phyloP scores from a whole-genome alignment of 1,284 basidiomycete genomes.

The Tylopilus sp. region DNA sequence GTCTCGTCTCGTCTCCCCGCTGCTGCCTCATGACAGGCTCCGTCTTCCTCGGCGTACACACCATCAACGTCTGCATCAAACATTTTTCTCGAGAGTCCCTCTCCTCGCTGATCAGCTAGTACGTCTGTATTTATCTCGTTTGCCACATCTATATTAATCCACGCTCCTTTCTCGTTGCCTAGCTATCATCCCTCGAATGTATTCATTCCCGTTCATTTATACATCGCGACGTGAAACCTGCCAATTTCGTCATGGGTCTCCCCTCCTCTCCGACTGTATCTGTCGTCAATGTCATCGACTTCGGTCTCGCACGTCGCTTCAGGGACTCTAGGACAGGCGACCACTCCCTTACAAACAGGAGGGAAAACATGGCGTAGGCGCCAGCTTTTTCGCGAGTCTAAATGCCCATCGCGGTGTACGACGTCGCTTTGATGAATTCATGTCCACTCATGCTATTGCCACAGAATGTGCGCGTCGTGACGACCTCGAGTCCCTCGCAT shows the following conservation, averaged over 20 bases:
- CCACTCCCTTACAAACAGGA: slow-evolving; percentile 93
- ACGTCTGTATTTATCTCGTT: no score
- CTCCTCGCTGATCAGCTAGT: no score
- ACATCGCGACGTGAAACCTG: slow-evolving; percentile 97
- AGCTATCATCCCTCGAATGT: slow-evolving; percentile 82
- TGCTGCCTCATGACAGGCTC: no score
- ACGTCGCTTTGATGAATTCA: slow-evolving; percentile 1
- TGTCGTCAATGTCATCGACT: slow-evolving; percentile 66
- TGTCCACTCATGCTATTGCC: slow-evolving; percentile 11
- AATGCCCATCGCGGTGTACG: slow-evolving; percentile 90
- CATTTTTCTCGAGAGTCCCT: no score
- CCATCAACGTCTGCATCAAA: no score
- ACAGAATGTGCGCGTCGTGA: slow-evolving; percentile 89
- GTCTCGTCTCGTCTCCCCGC: no score
- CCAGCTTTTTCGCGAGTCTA: slow-evolving; percentile 94
- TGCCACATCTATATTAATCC: slow-evolving; percentile 1
- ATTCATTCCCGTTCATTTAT: slow-evolving; percentile 81
- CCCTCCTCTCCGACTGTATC: slow-evolving; percentile 57
- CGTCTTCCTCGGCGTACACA: slow-evolving; percentile 87
- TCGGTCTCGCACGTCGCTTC: slow-evolving; percentile 87
- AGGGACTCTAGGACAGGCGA: slow-evolving; percentile 87
- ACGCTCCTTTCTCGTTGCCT: slow-evolving; percentile 35
- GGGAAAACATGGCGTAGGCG: slow-evolving; percentile 89
- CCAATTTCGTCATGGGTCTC: slow-evolving; percentile 90
- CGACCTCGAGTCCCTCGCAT: slow-evolving; percentile 92